Evolutionary conservation across 2,329 filamentous ascomycete species (phyloP).

Genomic region (Hypoxylon sp.): DNA sequence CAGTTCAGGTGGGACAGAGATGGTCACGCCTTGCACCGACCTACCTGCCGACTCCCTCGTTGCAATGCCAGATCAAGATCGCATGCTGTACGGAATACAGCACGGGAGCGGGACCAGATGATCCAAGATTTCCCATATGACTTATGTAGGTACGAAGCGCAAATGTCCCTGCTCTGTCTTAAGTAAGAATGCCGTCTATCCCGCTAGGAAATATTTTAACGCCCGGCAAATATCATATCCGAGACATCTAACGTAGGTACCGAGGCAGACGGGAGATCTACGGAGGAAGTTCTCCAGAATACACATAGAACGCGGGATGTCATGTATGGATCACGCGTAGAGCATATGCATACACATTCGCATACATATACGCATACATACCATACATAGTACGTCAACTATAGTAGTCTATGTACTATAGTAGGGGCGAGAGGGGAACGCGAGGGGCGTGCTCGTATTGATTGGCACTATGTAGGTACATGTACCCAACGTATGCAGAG

Average conservation of each 20-base stretch:
- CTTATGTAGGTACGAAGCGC: constrained; percentile 33
- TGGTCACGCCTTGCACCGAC: constrained; percentile 10
- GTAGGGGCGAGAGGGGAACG: constrained; percentile 9
- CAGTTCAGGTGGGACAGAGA: constrained; percentile 25
- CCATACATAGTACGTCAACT: constrained; percentile 14
- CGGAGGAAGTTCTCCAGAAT: constrained; percentile 24
- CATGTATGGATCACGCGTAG: constrained; percentile 32
- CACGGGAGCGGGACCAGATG: constrained; percentile 41
- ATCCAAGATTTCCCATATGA: constrained; percentile 34
- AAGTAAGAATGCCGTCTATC: constrained; percentile 24
- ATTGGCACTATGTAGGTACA: constrained; percentile 4
- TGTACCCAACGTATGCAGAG: constrained; percentile 3
- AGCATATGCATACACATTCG: constrained; percentile 7
- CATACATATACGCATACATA: constrained; percentile 10
- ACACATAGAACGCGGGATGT: constrained; percentile 34
- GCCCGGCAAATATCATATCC: constrained; percentile 15
- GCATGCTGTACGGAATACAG: constrained; percentile 39
- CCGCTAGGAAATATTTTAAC: constrained; percentile 42
- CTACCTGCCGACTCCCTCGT: constrained; percentile 27
- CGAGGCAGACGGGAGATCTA: constrained; percentile 36
- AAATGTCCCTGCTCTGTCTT: constrained; percentile 18
- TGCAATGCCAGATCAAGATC: constrained; percentile 44
- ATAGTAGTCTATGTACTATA: constrained; percentile 16
- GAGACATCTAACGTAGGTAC: constrained; percentile 3
- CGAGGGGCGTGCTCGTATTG: constrained; percentile 27